Conservation (phyloP, 768 basidiomycete genomes). For the Hericium coralloides region DNA sequence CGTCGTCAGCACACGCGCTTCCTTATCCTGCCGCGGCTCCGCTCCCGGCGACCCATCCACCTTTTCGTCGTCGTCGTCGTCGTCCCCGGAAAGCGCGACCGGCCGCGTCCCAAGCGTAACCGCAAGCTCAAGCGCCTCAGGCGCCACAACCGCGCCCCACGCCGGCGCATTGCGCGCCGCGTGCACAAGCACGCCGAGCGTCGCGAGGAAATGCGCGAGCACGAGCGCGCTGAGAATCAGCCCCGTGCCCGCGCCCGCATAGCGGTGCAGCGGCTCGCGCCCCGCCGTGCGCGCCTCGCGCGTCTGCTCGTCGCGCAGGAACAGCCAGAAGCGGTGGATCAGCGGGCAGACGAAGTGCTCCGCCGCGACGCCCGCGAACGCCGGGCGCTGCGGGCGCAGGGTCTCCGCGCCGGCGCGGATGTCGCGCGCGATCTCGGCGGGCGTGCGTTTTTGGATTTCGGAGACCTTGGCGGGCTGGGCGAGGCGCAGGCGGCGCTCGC, state of each 20-base stretch:
- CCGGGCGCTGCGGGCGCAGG: slow-evolving; percentile 16
- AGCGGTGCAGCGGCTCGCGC: slow-evolving; percentile 43
- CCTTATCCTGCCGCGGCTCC: slow-evolving; percentile 30
- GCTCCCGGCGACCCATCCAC: slow-evolving; percentile 1
- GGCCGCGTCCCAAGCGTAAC: slow-evolving; percentile 67
- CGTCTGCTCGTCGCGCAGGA: slow-evolving; percentile 76
- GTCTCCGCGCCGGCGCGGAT: slow-evolving; percentile 1
- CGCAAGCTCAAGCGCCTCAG: slow-evolving; percentile 77
- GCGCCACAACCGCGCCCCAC: slow-evolving; percentile 75
- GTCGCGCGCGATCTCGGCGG: slow-evolving; percentile 7
- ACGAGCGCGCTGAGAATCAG: slow-evolving; percentile 74
- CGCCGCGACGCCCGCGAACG: slow-evolving; percentile 68
- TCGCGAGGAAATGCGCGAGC: slow-evolving; percentile 65
- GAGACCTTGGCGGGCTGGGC: slow-evolving; percentile 37
- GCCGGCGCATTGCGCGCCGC: slow-evolving; percentile 72
- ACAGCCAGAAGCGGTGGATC: slow-evolving; percentile 92
- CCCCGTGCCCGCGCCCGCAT: slow-evolving; percentile 70
- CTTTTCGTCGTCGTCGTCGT: slow-evolving; percentile 18
- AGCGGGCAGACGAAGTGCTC: slow-evolving; percentile 86
- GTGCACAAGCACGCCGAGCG: slow-evolving; percentile 74
- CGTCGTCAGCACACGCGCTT: slow-evolving; percentile 65
- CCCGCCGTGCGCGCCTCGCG: slow-evolving; percentile 63
- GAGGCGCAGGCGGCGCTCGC: slow-evolving; percentile 70
- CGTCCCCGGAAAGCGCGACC: slow-evolving; percentile 32
- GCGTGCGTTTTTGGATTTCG: slow-evolving; percentile 25